Base-by-base conservation (phyloP, 257 asterid genomes). In the Osmanthus fragrans region DNA sequence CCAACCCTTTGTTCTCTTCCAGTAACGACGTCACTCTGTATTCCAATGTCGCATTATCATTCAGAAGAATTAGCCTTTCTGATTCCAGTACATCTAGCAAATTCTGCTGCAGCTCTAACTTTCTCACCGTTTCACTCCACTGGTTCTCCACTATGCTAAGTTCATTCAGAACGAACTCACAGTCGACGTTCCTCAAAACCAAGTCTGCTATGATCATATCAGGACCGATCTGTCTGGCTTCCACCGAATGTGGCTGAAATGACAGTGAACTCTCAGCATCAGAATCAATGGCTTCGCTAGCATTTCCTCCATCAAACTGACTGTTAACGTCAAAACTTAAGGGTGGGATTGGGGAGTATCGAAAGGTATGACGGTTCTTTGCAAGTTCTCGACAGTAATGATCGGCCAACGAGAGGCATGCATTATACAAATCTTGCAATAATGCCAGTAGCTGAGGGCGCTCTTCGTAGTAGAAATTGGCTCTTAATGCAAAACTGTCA, bases 1-100 rank as follows among this genome's bases (percentile, higher is more conserved):
- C 92, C 89, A 95, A 71, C 71, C 90, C 98, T 67, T 89, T 86
- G 86, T 93, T 95, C 87, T 95, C 98, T 23, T 92, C 97, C 70
- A 76, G 80, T 88, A 95, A 73, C 0, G 91, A 87, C 21, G 88
- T 68, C 78, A 91, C 89, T 63, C 94, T 83, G 85, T 91, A 95
- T 51, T 89, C 92, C 77, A 93, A 81, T 2, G 88, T 84, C 0
- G 97, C 92, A 5, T 93, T 95, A 82, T 95, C 98, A 33, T 90
- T 95, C 77, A 95, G 76, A 74, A 95, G 83, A 64, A 95, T 93
- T 87, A 89, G 21, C 85, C 98, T 87, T 87, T 95, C 99, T 0
- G 98, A 93, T 78, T 95, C 99, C 85, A 95, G 72, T 72, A 95
- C 97, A 7, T 91, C 99, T 85, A 95, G 30, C 82, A 95, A 79